Evolutionary conservation across 352 stramenopile genomes (phyloP).

Genomic region (Stramenopiles sp.): DNA sequence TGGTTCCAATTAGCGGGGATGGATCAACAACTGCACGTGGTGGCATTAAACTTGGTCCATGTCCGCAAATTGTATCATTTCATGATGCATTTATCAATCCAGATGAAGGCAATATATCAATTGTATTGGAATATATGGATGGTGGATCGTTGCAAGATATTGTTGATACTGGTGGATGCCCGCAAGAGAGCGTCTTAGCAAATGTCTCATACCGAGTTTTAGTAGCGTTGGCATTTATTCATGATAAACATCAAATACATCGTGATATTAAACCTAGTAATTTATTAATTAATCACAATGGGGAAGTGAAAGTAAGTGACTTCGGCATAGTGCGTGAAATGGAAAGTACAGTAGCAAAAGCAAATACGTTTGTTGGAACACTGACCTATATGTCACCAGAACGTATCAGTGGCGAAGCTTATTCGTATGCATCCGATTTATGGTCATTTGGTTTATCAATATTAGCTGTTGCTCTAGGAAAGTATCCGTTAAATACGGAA

Average conservation of each 20-base stretch:
- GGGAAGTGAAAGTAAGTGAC: constrained; percentile 11
- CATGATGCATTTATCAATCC: constrained; percentile 80
- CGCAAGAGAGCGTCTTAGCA: constrained; percentile 54
- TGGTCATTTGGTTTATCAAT: constrained; percentile 47
- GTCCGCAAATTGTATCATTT: constrained; percentile 61
- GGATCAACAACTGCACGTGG: constrained; percentile 27
- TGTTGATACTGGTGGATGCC: constrained; percentile 58
- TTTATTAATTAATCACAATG: constrained; percentile 58
- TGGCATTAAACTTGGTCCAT: constrained; percentile 17
- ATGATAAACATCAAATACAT: constrained; percentile 63
- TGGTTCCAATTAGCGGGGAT: constrained; percentile 43
- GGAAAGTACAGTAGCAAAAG: background rate
- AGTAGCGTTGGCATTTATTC: constrained; percentile 60
- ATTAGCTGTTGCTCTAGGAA: constrained; percentile 37
- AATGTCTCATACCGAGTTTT: constrained; percentile 63
- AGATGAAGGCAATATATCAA: constrained; percentile 62
- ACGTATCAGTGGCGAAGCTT: constrained; percentile 34
- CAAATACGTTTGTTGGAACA: constrained; percentile 16
- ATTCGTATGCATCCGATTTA: constrained; percentile 45
- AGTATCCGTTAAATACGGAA: constrained; percentile 28
- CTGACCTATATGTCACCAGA: constrained; percentile 22
- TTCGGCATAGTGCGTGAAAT: background rate
- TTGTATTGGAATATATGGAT: constrained; percentile 88
- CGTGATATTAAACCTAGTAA: constrained; percentile 83
- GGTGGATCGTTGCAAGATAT: constrained; percentile 75